Evolutionary conservation across 2,329 filamentous ascomycete genomes (phyloP), one percentile per base, ranked within the genome.

Genomic region (Fusarium floridanum): DNA sequence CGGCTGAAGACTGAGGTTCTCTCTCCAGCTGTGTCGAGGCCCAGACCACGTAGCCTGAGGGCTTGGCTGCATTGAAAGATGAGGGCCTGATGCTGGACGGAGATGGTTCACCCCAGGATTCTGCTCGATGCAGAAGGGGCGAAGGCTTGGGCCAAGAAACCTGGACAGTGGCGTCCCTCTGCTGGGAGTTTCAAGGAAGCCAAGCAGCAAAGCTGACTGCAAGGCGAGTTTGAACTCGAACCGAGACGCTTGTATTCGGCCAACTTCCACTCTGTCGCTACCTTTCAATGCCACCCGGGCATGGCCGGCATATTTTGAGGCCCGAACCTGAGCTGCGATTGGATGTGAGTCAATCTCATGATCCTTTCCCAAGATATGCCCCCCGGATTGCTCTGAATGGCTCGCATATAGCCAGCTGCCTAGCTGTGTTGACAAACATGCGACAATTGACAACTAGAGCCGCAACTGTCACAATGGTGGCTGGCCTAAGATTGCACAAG

Each of bases 261-360:
- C 65, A 75, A 74, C 41, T 75, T 75, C 72, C 65, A 72, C 64
- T 74, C 39, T 43, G 61, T 69, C 65, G 50, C 53, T 41, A 22
- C 61, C 50, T 72, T 61, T 64, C 50, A 36, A 61, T 27, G 48
- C 29, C 3, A 68, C 29, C 29, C 43, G 43, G 14, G 17, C 20
- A 32, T 53, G 57, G 14, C n/a, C 14, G 43, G 32, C 36, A 68
- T 3, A 57, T 65, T 62, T 60, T 39, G 55, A 66, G 63, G 55
- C 27, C 63, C 24, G n/a, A 59, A 22, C 22, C 20, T 34, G n/a
- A 22, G 20, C 50, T 72, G 56, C 22, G 39, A 68, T 29, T 72
- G 41, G 61, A 61, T 61, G 70, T 24, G 22, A 36, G 24, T 53
- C 24, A 62, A 45, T 43, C 16, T 56, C 27, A 57, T 41, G 48